phyloP scores from a whole-genome alignment of 495 filamentous ascomycete genomes.

The Hypomontagnella monticulosa region DNA sequence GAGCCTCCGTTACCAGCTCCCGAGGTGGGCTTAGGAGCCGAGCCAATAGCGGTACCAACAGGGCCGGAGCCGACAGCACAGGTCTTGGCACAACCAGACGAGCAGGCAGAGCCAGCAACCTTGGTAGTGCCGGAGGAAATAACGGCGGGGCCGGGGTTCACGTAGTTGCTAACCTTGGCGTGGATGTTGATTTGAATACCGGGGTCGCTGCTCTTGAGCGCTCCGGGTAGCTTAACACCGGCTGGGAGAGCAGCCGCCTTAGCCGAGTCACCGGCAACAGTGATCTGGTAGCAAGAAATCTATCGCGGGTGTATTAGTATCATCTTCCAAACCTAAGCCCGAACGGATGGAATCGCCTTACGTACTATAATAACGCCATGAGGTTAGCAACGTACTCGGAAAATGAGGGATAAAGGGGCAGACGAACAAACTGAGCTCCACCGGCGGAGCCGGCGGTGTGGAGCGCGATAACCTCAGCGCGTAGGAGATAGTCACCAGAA shows the following conservation, averaged over 20 bases:
- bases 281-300: conserved; percentile 52
- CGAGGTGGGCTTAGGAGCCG: conserved; percentile 29
- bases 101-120: conserved; percentile 40
- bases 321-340: too few relatives aligned
- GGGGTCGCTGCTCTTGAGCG: conserved; percentile 53
- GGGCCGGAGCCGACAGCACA: conserved; percentile 41
- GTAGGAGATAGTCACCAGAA: conserved; percentile 54
- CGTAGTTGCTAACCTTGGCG: conserved; percentile 34
- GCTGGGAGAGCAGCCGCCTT: conserved; percentile 42
- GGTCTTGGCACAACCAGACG: conserved; percentile 43
- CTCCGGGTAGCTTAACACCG: conserved; percentile 50
- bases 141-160: conserved; percentile 45
- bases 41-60: conserved; percentile 40
- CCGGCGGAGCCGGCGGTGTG: conserved; percentile 48
- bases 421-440: conserved; percentile 47
- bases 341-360: too few relatives aligned
- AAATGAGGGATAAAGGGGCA: too few relatives aligned
- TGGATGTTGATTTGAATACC: conserved; percentile 59
- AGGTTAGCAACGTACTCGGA: too few relatives aligned
- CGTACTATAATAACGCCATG: too few relatives aligned
- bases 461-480: conserved; percentile 56
- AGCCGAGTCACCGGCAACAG: conserved; percentile 19
- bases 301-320: conserved; percentile 25
- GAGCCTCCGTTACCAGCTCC: conserved; percentile 17
- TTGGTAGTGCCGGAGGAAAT: conserved; percentile 42